These are phyloP conservation scores for Colletotrichum simmondsii DNA, from an alignment of 2,329 filamentous ascomycete genomes.

Conservation along the genomic window DNA sequence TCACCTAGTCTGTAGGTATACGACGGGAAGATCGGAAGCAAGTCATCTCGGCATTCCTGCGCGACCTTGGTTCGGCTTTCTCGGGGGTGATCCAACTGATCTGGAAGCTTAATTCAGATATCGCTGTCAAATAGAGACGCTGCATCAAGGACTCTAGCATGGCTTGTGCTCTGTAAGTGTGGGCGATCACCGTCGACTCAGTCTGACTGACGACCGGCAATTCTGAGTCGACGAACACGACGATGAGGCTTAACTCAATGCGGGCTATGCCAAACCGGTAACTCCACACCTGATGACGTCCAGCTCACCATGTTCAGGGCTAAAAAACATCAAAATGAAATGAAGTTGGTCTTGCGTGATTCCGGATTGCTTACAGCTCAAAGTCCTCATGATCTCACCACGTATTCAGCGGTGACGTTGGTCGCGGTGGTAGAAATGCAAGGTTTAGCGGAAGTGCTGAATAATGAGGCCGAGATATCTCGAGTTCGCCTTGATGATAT, in stretches of 20 bases:
- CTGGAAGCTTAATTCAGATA: not conserved
- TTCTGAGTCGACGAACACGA: not conserved
- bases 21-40: not conserved
- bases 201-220: not conserved
- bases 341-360: not conserved
- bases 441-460: not conserved
- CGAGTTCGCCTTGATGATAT: not conserved
- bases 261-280: not conserved
- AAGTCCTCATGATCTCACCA: not conserved
- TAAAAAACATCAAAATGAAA: not conserved
- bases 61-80: not conserved
- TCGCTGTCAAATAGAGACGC: not conserved
- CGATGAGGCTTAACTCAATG: not conserved
- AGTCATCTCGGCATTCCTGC: not conserved
- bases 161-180: not conserved
- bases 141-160: not conserved
- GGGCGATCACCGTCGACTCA: not conserved
- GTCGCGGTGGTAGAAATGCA: not conserved
- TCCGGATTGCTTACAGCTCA: not conserved
- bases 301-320: not conserved
- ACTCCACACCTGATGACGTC: not conserved
- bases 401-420: not conserved
- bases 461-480: not conserved
- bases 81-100: not conserved
- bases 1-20: not conserved